These are phyloP conservation scores for Entomortierella chlamydospora DNA, from an alignment of 192 early-diverging fungal species.

Conservation along the genomic window DNA sequence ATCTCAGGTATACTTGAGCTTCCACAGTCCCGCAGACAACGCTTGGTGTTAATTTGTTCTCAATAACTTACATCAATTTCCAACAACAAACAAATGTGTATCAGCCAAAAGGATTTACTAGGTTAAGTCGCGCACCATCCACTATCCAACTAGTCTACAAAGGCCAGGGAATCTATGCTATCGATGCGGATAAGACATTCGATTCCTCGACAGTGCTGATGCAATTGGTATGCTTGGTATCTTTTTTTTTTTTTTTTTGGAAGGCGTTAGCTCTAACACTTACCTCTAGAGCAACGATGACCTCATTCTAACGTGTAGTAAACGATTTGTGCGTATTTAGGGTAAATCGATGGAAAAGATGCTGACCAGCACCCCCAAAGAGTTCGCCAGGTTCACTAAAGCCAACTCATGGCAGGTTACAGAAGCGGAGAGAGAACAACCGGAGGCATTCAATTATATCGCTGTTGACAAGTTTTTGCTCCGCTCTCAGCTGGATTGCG, in stretches of 20 bases:
- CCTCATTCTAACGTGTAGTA: neutral
- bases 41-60: too few species aligned
- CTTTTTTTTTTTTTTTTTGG: neutral
- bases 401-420: conserved; percentile 58
- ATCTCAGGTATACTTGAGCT: conserved; percentile 58
- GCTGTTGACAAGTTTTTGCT: conserved; percentile 77
- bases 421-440: conserved; percentile 53
- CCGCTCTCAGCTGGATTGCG: conserved; percentile 91
- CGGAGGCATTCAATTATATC: conserved; percentile 79
- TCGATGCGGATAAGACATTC: conserved; percentile 86
- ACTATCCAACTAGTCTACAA: conserved; percentile 78
- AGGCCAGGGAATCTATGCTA: conserved; percentile 76
- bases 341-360: conserved; percentile 92
- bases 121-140: conserved; percentile 71
- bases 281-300: too few species aligned
- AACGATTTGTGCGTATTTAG: conserved; percentile 30
- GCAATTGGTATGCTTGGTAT: conserved; percentile 61
- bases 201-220: conserved; percentile 81
- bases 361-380: conserved; percentile 72
- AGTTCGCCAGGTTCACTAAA: conserved; percentile 79
- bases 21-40: neutral
- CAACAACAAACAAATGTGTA: too few species aligned
- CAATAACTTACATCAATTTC: too few species aligned
- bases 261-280: too few species aligned
- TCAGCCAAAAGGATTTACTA: conserved; percentile 70